These are phyloP conservation scores for Fusarium hainanense DNA, from an alignment of 2,329 filamentous ascomycete genomes.

Conservation along the genomic window DNA sequence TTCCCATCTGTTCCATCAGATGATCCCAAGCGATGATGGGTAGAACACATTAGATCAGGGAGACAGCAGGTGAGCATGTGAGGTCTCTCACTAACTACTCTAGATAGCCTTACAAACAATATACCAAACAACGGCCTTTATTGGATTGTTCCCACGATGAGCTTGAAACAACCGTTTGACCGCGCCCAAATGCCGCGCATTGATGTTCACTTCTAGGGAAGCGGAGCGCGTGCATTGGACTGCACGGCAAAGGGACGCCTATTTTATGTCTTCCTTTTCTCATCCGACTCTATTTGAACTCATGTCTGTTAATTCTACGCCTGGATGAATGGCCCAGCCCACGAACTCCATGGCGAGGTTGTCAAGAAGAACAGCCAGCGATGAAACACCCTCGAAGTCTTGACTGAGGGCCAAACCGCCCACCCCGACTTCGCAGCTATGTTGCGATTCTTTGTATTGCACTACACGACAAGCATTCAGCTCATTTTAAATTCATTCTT, in stretches of 20 bases:
- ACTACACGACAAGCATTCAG: too few relatives aligned
- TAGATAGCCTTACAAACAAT: neutral
- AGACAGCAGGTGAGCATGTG: neutral
- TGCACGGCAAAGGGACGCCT: neutral
- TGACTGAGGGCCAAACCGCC: too few relatives aligned
- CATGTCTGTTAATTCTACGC: neutral
- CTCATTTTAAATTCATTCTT: too few relatives aligned
- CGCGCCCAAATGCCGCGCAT: too few relatives aligned
- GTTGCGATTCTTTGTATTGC: too few relatives aligned
- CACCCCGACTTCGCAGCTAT: too few relatives aligned
- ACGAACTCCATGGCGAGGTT: neutral
- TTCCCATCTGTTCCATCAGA: slow-evolving; percentile 88
- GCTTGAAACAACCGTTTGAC: neutral
- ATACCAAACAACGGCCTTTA: neutral
- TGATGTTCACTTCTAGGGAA: neutral
- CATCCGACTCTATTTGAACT: neutral
- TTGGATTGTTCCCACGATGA: neutral
- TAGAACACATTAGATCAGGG: neutral
- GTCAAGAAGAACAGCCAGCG: neutral
- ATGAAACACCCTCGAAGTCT: neutral
- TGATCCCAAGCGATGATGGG: slow-evolving; percentile 52
- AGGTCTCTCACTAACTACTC: neutral
- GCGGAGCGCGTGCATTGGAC: neutral
- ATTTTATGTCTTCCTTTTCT: neutral
- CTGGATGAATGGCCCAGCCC: neutral